Conservation (phyloP, 2,329 filamentous ascomycete species). For the Aspergillus novofumigatus region DNA sequence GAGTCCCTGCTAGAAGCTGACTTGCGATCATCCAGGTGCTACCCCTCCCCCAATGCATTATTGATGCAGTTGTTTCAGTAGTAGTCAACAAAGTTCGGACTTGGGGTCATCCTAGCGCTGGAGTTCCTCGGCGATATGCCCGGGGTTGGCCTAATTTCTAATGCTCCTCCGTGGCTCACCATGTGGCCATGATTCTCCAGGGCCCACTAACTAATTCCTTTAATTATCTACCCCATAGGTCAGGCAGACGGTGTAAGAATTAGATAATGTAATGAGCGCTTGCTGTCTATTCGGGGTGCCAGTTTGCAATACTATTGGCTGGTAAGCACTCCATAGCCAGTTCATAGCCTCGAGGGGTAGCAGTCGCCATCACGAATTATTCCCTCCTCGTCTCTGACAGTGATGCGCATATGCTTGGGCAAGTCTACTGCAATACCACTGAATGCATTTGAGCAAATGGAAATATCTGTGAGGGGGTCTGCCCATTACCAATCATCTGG, state of each 20-base stretch:
- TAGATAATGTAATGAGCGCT: neutral
- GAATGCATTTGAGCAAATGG: neutral
- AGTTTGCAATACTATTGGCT: too few species aligned
- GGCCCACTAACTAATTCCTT: slow-evolving; percentile 10
- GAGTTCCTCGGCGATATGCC: neutral
- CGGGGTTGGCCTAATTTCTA: neutral
- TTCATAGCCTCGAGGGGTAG: neutral
- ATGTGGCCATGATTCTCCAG: slow-evolving; percentile 17
- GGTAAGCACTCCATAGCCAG: neutral
- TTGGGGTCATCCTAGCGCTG: neutral
- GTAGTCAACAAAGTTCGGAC: neutral
- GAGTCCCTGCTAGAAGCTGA: neutral
- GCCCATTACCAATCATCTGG: neutral
- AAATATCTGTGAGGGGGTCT: neutral
- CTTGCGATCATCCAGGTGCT: neutral
- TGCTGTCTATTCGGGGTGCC: neutral
- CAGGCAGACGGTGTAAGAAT: neutral
- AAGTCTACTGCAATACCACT: neutral
- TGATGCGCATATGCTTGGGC: neutral
- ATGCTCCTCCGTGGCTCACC: slow-evolving; percentile 5
- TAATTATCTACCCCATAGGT: neutral
- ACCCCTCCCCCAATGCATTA: neutral
- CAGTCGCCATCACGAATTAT: neutral
- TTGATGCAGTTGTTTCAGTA: neutral
- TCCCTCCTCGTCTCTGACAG: neutral